Evolutionary conservation across 352 stramenopile species (phyloP), one percentile per base, ranked within the genome.

Genomic region (Thalassiosira sp.): DNA sequence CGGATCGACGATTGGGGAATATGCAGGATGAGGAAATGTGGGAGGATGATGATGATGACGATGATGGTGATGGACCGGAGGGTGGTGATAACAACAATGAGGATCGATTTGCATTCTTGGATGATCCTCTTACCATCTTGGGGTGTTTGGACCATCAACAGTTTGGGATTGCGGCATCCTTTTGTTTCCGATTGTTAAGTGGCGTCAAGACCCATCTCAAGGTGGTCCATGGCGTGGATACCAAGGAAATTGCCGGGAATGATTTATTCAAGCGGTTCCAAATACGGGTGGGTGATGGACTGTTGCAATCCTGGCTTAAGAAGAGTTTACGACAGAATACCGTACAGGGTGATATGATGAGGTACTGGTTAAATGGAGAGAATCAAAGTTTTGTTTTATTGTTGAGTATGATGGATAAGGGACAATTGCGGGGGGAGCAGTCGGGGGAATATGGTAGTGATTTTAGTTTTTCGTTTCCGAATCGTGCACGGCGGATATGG

Each of bases 81-180:
- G 20, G 20, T n/a, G 16, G 31, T 10, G 22, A 72, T 18, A 22
- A 73, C 24, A 45, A 3, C 0, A 40, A 18, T 6, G 68, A 58
- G 43, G 68, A 81, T 51, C 35, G 63, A 37, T 76, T 72, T 43
- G 54, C 53, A 8, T 82, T 77, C 25, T 37, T 77, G 27, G 65
- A 90, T 42, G 87, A 90, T 78, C 87, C 87, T 0, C 81, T 92
- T 63, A 78, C 63, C 11, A 83, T 92, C 57, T 51, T 92, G 16
- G 74, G 75, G 3, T 40, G 52, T 53, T 42, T 76, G 7, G 73
- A 76, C 31, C 62, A 78, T 43, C 71, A 87, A 6, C 60, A 82
- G n/a, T 85, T 87, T 60, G 67, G 82, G 28, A 43, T 83, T 5
- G 84, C 87, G 20, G 77, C 76, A 18, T 63, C 46, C 5, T 91